phyloP scores from a whole-genome alignment of 768 basidiomycete species.

The Chiua virens region DNA sequence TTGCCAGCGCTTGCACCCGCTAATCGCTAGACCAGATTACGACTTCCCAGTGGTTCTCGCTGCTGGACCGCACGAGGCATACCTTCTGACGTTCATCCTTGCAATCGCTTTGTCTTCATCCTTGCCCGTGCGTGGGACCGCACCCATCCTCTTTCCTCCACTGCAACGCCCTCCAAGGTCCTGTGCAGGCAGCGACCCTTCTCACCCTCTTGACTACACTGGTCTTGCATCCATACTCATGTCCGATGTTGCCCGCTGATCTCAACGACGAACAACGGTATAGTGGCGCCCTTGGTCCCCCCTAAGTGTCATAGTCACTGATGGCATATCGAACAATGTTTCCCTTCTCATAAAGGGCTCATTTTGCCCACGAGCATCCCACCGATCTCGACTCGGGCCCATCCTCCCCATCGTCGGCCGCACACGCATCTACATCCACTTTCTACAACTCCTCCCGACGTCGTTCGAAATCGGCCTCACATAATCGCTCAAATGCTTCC shows the following conservation, averaged over 20 bases:
- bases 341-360: slow-evolving; percentile 14
- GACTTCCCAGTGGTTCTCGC: slow-evolving; percentile 7
- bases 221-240: slow-evolving; percentile 13
- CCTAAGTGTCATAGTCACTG: background rate
- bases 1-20: slow-evolving; percentile 5
- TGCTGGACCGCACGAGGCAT: slow-evolving; percentile 31
- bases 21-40: slow-evolving; percentile 22
- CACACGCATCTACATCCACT: slow-evolving; percentile 1
- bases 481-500: slow-evolving; percentile 26
- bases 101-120: slow-evolving; percentile 4
- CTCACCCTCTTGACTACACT: background rate
- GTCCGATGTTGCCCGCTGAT: slow-evolving; percentile 28
- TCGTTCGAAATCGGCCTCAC: slow-evolving; percentile 28
- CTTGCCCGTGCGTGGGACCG: background rate
- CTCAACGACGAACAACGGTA: slow-evolving; percentile 32
- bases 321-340: background rate
- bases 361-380: slow-evolving; percentile 28
- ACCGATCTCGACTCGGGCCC: slow-evolving; percentile 30
- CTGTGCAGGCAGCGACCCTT: background rate
- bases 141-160: background rate
- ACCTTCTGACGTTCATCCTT: slow-evolving; percentile 7
- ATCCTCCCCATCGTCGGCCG: slow-evolving; percentile 27
- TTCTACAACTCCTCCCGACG: slow-evolving; percentile 16
- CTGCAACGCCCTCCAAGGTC: slow-evolving; percentile 1
- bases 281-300: background rate